Evolutionary conservation across 768 basidiomycete genomes (phyloP).

Genomic region (Suillus alpinus): DNA sequence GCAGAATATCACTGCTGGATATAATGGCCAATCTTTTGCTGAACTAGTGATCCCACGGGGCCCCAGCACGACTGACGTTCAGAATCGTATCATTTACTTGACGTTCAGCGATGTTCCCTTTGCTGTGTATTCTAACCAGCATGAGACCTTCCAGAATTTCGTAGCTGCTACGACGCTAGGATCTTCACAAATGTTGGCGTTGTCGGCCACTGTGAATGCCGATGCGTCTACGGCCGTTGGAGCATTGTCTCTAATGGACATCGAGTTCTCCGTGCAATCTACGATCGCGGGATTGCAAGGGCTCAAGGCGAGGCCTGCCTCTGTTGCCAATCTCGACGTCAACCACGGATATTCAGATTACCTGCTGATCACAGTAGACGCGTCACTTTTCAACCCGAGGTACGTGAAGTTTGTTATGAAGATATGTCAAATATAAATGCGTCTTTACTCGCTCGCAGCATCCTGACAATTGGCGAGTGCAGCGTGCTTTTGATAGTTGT

Average conservation of each 20-base stretch:
- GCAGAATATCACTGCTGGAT: conserved; percentile 55
- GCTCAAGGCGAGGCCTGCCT: conserved; percentile 53
- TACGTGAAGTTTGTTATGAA: conserved; percentile 19
- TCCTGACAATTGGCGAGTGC: conserved; percentile 35
- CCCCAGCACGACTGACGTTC: conserved; percentile 59
- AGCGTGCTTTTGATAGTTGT: not conserved
- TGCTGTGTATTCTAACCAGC: conserved; percentile 45
- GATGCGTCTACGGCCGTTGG: conserved; percentile 67
- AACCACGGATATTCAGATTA: conserved; percentile 63
- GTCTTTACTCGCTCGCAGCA: conserved; percentile 14
- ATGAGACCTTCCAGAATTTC: conserved; percentile 57
- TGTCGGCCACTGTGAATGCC: conserved; percentile 55
- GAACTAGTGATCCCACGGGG: conserved; percentile 57
- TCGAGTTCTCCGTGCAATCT: conserved; percentile 58
- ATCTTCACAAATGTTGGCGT: conserved; percentile 39
- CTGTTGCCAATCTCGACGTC: conserved; percentile 59
- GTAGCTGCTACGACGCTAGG: conserved; percentile 58
- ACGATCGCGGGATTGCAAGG: conserved; percentile 64
- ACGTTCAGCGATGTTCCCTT: conserved; percentile 61
- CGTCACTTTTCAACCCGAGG: conserved; percentile 66
- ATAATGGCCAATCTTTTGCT: conserved; percentile 54
- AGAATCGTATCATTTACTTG: conserved; percentile 57
- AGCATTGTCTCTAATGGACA: conserved; percentile 51
- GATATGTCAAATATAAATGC: conserved; percentile 2
- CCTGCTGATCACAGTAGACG: conserved; percentile 65